Base-by-base conservation (phyloP, 2,329 filamentous ascomycete genomes). In the Diplodia seriata region DNA sequence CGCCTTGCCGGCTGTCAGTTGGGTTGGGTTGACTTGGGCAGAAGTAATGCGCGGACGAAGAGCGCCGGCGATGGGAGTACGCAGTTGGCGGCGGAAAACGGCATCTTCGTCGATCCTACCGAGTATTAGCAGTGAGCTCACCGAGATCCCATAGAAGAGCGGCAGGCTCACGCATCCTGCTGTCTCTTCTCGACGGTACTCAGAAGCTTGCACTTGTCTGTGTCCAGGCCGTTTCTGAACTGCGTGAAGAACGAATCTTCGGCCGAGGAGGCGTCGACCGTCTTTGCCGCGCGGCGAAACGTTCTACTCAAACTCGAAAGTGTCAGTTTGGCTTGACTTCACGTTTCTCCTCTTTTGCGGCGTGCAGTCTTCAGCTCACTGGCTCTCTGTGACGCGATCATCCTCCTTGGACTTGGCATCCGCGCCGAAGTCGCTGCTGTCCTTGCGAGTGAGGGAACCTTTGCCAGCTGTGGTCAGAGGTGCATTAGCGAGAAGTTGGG, bases 331-430 rank as follows among this genome's bases (percentile, higher is more conserved):
- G 3, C 43, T 47, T 47, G 7, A 18, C 7, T 15, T 43, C 18
- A 15, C 43, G 43, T 20, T 20, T 14, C 43, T 47, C 43, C 20
- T 7, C 18, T 47, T 7, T 7, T n/a, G 18, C 7, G 43, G 20
- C 3, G 9, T 38, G 11, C 11, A 12, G 36, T 6, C 7, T 31
- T 5, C 29, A 29, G 31, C 62, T 65, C 50, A 76, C 75, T 75
- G 75, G 70, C 72, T 77, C 40, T 74, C 72, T 2, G 72, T 73
- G 5, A 55, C 68, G 12, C 50, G 51, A 20, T 50, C 66, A 11
- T 70, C 69, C 9, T 70, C 70, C 20, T 59, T 36, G 49, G 51
- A 14, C 15, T 47, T 8, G 40, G 49, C 56, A 38, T 40, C 57
- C 70, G 3, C 53, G 55, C 9, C 66, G 69, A 11, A 20, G 54